Evolutionary conservation across 768 basidiomycete genomes (phyloP), one percentile per base, ranked within the genome.

Genomic region (Stropharia rugosoannulata): DNA sequence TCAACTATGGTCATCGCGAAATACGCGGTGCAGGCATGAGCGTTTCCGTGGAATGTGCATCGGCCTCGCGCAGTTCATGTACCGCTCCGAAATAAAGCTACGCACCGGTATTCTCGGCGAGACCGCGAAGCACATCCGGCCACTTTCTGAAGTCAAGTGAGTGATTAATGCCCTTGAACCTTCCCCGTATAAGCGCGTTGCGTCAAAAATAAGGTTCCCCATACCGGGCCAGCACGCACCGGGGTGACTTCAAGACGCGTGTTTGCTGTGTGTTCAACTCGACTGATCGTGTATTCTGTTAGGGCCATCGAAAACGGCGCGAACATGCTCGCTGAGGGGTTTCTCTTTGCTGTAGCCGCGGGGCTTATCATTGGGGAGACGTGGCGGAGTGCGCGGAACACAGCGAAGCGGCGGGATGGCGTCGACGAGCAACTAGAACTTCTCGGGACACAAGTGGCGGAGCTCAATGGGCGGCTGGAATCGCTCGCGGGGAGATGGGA

Each of bases 271-370:
- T 22, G 4, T 22, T 22, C 22, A 22, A 22, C 4, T 4, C 22
- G 4, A 22, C 22, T 22, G 22, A 22, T 22, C 22, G 27, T 18
- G 15, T 22, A 19, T 5, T 29, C 32, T 2, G 32, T 16, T 59
- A 91, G 90, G 56, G 92, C 92, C 0, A 89, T 94, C 56, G 90
- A 93, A 56, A 92, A 88, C 62, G 92, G 92, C 18, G 89, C 92
- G 13, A 94, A 93, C 60, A 77, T 86, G 5, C 75, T 94, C 4
- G 92, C 92, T 0, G 92, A 94, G 70, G 89, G 89, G 0, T 94
- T 94, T 61, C 79, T 94, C 3, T 94, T 94, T 65, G 65, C 74
- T 16, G 92, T 94, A 2, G 91, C 92, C 0, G 85, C 87, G 1
- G 70, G 70, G 0, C 75, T 94, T 5, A 93, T 95, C 54, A 56